Conservation (phyloP, 805 yeast species). For the Candida railenensis region DNA sequence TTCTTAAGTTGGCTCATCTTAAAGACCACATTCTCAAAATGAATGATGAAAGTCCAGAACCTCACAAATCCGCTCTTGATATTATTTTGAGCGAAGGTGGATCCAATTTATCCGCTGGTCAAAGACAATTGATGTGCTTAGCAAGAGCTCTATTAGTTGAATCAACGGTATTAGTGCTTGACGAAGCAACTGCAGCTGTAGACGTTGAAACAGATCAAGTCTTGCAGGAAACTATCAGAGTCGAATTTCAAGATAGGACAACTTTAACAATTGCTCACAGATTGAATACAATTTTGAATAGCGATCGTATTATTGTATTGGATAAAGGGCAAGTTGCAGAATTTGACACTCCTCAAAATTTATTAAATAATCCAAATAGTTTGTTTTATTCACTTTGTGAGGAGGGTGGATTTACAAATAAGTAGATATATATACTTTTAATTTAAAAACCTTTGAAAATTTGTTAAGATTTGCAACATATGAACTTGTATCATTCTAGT, state of each 20-base stretch:
- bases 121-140: conserved; percentile 64
- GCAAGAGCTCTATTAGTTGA: conserved; percentile 74
- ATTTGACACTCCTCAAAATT: conserved; percentile 67
- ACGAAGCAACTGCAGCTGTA: conserved; percentile 88
- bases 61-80: conserved; percentile 14
- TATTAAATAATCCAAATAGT: conserved; percentile 65
- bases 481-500: no score
- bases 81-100: conserved; percentile 45
- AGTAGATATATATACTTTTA: background rate
- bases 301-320: conserved; percentile 72
- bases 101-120: conserved; percentile 51
- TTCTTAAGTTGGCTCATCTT: conserved; percentile 42
- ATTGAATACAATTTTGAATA: conserved; percentile 77
- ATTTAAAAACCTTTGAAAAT: background rate
- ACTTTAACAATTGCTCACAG: conserved; percentile 85
- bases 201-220: conserved; percentile 82
- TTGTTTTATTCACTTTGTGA: conserved; percentile 78
- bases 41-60: conserved; percentile 30
- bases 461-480: background rate
- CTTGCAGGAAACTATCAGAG: conserved; percentile 74
- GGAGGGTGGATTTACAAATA: conserved; percentile 58
- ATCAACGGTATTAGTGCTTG: conserved; percentile 60
- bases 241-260: conserved; percentile 72
- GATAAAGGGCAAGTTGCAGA: conserved; percentile 76
- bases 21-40: conserved; percentile 39